Evolutionary conservation across 2,329 filamentous ascomycete species (phyloP).

Genomic region (Aspergillus sp.): DNA sequence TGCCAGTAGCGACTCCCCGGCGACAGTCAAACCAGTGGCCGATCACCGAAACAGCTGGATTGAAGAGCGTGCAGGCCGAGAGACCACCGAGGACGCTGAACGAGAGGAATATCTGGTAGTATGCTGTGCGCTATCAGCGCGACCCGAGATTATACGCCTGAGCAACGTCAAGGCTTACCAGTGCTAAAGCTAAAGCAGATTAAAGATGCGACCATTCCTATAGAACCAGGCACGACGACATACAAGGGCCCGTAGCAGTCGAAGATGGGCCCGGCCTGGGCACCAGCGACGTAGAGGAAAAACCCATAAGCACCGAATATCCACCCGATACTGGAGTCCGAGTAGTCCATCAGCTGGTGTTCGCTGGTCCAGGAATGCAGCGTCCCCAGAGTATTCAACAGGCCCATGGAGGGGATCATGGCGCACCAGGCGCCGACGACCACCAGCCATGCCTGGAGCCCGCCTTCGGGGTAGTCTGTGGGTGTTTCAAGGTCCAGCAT

Average conservation of each 20-base stretch:
- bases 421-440: conserved; percentile 41
- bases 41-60: conserved; percentile 29
- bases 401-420: conserved; percentile 42
- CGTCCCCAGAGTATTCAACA: conserved; percentile 42
- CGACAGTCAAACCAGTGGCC: conserved; percentile 37
- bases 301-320: conserved; percentile 44
- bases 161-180: conserved; percentile 9
- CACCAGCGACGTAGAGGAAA: conserved; percentile 35
- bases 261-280: conserved; percentile 24
- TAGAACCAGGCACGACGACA: conserved; percentile 17
- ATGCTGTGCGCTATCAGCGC: conserved; percentile 26
- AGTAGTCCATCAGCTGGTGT: conserved; percentile 37
- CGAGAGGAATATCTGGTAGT: conserved; percentile 39
- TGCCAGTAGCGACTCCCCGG: conserved; percentile 34
- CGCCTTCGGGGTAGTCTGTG: conserved; percentile 39
- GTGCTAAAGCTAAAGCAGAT: conserved; percentile 29
- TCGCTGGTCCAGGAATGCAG: conserved; percentile 41
- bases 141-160: too few species aligned
- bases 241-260: conserved; percentile 16
- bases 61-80: conserved; percentile 32
- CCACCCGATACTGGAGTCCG: conserved; percentile 40
- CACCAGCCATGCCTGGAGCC: conserved; percentile 43
- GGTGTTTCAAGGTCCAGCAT: not conserved
- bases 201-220: conserved; percentile 27
- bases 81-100: conserved; percentile 37